Conservation (phyloP, 352 stramenopile species). For the Aphanomyces astaci region DNA sequence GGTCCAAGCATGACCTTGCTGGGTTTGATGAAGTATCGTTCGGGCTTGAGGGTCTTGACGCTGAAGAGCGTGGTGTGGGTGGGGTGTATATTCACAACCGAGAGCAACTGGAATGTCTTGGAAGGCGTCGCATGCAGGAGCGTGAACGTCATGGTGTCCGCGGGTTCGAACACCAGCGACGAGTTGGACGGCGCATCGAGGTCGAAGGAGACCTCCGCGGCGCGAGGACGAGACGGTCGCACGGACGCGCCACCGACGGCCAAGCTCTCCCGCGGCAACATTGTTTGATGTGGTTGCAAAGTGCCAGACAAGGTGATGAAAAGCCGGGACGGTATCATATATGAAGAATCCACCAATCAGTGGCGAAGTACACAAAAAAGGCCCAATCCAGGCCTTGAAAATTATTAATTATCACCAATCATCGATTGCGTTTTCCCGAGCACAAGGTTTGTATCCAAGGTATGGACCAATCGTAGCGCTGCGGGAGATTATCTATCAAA, state of each 20-base stretch:
- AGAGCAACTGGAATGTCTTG: conserved; percentile 2
- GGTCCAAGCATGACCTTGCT: conserved; percentile 10
- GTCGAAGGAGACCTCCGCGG: background rate
- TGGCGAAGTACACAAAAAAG: no score
- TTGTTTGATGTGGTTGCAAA: background rate
- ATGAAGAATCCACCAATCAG: background rate
- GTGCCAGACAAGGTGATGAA: background rate
- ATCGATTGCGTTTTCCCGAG: background rate
- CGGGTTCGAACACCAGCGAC: background rate
- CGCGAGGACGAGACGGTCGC: background rate
- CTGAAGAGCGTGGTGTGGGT: conserved; percentile 1
- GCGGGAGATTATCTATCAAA: background rate
- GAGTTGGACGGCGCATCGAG: conserved; percentile 9
- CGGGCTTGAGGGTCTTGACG: conserved; percentile 20
- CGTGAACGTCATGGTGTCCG: background rate
- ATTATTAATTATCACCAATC: background rate
- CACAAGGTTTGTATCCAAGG: background rate
- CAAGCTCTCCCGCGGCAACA: background rate
- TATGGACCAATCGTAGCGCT: background rate
- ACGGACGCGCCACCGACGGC: background rate
- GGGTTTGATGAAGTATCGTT: conserved; percentile 23
- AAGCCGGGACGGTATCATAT: background rate
- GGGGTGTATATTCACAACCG: conserved; percentile 1
- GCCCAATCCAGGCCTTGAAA: no score
- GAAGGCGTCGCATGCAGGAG: background rate